These are phyloP conservation scores for Ustilago nuda DNA, from an alignment of 1,284 basidiomycete species.

Conservation along the genomic window DNA sequence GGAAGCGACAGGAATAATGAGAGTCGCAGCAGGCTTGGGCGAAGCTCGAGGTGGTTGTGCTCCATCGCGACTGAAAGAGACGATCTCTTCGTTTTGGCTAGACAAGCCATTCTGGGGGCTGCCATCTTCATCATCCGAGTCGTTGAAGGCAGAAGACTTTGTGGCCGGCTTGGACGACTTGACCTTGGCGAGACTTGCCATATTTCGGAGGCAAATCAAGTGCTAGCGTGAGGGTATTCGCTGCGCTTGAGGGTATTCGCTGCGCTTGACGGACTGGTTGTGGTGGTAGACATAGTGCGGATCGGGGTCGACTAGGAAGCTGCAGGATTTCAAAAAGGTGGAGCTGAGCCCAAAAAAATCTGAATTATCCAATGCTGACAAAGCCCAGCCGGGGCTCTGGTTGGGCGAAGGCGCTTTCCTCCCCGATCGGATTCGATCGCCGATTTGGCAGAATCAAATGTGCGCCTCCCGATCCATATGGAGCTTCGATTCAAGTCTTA, in stretches of 20 bases:
- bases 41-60: constrained; percentile 18
- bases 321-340: constrained; percentile 8
- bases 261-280: constrained; percentile 1
- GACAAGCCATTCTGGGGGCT: constrained; percentile 2
- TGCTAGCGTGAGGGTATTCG: neutral
- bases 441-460: neutral
- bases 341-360: constrained; percentile 8
- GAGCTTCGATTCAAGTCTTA: neutral
- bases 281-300: neutral
- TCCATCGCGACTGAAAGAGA: constrained; percentile 32
- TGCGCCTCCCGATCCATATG: neutral
- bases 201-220: neutral
- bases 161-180: constrained; percentile 4
- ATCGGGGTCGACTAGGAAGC: neutral
- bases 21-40: constrained; percentile 13
- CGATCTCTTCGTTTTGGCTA: constrained; percentile 23
- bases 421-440: neutral
- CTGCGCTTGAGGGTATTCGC: neutral
- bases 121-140: constrained; percentile 32
- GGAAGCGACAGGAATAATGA: constrained; percentile 51
- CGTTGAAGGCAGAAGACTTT: constrained; percentile 28
- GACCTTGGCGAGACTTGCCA: constrained; percentile 8
- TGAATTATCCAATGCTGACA: constrained; percentile 27
- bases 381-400: neutral
- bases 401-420: constrained; percentile 12